Base-by-base conservation (phyloP, 495 filamentous ascomycete genomes). In the Penicillium cataractarum region DNA sequence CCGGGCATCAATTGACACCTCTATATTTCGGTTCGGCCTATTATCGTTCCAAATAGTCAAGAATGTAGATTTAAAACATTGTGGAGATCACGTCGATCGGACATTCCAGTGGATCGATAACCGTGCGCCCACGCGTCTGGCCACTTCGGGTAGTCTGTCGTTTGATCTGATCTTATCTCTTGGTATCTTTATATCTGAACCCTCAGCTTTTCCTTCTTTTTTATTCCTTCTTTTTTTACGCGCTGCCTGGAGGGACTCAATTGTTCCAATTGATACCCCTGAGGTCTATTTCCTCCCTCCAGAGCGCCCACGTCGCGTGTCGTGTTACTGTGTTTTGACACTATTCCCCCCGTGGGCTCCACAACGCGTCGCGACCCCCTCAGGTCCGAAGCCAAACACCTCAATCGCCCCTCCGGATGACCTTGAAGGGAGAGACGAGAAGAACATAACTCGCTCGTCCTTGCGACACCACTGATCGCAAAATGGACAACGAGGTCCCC, bases 401-500 rank as follows among this genome's bases (percentile, higher is more conserved):
- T 51, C 46, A 57, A 55, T 40, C 17, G 42, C 58, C 22, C 51
- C 50, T 27, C 32, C 42, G 37, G 33, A 60, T 61, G 50, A 48
- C 17, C 50, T 32, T 29, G 21, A 21, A 10, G 31, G 35, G 52
- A 58, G 15, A 32, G 10, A 29, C 7, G 8, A 51, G 32, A 13
- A 26, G 32, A 17, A 35, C 9, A 4, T 27, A 15, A 29, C 27
- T 53, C 42, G 56, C 46, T 33, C 39, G 46, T 35, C 39, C 49
- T 27, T 35, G 52, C 50, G 42, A 65, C 54, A 9, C 51, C 10
- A 48, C 48, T 56, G 15, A 21, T 54, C 31, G 65, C 40, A 63
- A n/a, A 65, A 81, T 80, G 79, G 79, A 80, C 52, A 70, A 67
- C 66, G 79, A 81, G 63, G 53, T 80, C 31, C 78, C 79, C 22